These are phyloP conservation scores for Nowakowskiella sp. DNA, from an alignment of 192 early-diverging fungal genomes.

Conservation along the genomic window DNA sequence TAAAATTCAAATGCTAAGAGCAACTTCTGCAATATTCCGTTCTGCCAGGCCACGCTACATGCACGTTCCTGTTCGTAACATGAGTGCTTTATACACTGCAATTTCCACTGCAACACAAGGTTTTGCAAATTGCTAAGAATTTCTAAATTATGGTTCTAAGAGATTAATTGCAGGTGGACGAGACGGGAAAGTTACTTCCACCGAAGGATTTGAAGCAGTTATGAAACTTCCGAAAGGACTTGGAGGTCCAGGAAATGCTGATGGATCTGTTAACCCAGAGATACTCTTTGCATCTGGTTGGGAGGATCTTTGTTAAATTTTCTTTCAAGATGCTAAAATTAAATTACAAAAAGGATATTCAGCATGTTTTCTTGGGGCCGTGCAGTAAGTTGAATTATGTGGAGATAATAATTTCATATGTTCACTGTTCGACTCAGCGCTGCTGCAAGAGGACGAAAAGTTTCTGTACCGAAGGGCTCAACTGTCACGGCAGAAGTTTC, in stretches of 20 bases:
- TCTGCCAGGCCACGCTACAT: too few species aligned
- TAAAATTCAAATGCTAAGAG: too few species aligned
- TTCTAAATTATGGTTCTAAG: too few species aligned
- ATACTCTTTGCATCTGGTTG: slow-evolving; percentile 6
- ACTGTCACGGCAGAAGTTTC: slow-evolving; percentile 15
- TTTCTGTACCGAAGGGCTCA: slow-evolving; percentile 21
- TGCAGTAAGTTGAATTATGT: too few species aligned
- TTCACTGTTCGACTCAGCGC: too few species aligned
- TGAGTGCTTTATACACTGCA: too few species aligned
- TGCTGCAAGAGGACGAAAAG: slow-evolving; percentile 19
- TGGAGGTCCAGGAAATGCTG: slow-evolving; percentile 5
- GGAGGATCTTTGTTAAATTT: background rate
- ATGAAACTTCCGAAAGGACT: slow-evolving; percentile 6
- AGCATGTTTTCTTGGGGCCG: slow-evolving; percentile 34
- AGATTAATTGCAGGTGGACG: too few species aligned
- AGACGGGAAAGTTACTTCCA: slow-evolving; percentile 3
- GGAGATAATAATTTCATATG: too few species aligned
- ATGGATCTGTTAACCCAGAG: slow-evolving; percentile 5
- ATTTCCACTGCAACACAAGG: too few species aligned
- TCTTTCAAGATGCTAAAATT: background rate
- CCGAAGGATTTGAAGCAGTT: background rate
- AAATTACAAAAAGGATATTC: slow-evolving; percentile 24
- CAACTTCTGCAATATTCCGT: too few species aligned
- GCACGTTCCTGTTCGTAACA: too few species aligned
- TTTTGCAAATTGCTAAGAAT: too few species aligned